A percentile compares a stretch with the other conserved stretches of the same genome.
These are phyloP conservation scores for Tillandsia leiboldiana DNA, from an alignment of 176 grass and related monocot genomes.

Conservation along the genomic window DNA sequence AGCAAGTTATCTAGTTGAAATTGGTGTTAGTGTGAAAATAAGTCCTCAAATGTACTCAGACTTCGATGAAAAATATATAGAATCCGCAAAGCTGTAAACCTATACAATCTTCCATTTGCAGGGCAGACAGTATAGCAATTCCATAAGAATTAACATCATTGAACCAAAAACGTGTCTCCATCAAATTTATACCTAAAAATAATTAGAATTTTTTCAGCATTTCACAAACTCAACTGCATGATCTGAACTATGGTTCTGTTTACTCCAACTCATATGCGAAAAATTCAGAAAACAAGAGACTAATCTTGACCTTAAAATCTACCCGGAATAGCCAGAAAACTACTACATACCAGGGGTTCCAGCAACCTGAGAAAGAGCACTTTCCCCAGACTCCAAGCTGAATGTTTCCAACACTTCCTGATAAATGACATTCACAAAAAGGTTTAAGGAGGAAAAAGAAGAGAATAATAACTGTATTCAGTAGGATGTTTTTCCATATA, in stretches of 20 bases:
- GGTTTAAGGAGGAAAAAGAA: neutral
- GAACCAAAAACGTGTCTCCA: neutral
- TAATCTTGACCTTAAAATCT: neutral
- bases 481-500: neutral
- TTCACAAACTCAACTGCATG: neutral
- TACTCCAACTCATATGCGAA: no score
- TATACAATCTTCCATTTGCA: no score
- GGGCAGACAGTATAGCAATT: neutral
- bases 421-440: neutral
- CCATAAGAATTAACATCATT: neutral
- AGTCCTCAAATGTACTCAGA: no score
- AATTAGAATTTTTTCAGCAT: neutral
- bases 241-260: neutral
- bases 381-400: neutral
- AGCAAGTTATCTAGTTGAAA: no score
- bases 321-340: neutral
- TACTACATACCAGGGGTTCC: neutral
- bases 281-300: no score
- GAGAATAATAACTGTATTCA: neutral
- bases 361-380: neutral
- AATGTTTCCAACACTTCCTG: neutral
- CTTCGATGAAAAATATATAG: no score
- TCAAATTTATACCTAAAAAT: neutral
- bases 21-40: no score
- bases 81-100: no score